Base-by-base conservation (phyloP, 164 flowering plant genomes). In the Vitis riparia region DNA sequence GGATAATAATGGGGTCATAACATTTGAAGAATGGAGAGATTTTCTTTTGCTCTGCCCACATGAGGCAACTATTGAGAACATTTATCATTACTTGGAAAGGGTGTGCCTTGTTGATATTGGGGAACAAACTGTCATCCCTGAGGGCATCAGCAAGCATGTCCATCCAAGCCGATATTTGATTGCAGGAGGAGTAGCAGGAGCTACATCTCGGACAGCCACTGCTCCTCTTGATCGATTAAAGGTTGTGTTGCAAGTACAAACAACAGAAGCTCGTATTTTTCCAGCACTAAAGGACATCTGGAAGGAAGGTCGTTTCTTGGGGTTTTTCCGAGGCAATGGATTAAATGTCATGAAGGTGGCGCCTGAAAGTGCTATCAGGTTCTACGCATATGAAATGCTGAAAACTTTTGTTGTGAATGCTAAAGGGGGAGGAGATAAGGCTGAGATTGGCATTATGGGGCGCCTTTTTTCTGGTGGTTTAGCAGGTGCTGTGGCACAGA, bases 11-110 rank as follows among this genome's bases (percentile, higher is more conserved):
- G 75, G 75, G 11, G 70, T 72, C 13, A 72, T 72, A 11, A 72
- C 70, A 44, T 72, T 72, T 61, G 75, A 72, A 23, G 75, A 72
- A 61, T 72, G 75, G 75, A 72, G 75, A 30, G 75, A 72, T 62
- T 72, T 72, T 67, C 66, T 72, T 52, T 29, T 72, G 14, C 66
- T 72, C 12, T 66, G 67, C n/a, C 75, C 75, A 15, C 75, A 67
- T 11, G 75, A 72, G 55, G 75, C 75, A n/a, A 72, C 75, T 51
- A 67, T 67, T 1, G 70, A 72, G 64, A 72, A 72, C 66, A 72
- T 72, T 53, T 72, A 72, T 62, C 70, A 67, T 61, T 62, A 72
- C 58, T 48, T 51, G 51, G 75, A 72, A 52, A 59, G 75, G 64
- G 66, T 72, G 9, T 72, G 75, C 49, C 70, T 72, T 59, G 75